These are phyloP conservation scores for Castanopsis chinensis DNA, from an alignment of 306 rosid genomes.

Conservation along the genomic window DNA sequence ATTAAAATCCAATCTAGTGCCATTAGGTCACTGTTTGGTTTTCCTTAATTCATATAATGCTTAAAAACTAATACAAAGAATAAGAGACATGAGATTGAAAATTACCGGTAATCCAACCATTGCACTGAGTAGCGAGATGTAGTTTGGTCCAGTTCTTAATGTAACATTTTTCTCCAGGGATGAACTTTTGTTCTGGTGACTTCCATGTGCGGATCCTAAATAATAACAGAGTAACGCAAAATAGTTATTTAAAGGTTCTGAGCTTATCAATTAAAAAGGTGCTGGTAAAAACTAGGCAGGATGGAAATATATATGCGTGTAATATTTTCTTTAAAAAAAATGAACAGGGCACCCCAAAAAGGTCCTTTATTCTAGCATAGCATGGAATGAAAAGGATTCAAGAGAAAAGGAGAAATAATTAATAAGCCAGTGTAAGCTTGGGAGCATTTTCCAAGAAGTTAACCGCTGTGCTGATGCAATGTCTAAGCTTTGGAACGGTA, in stretches of 20 bases:
- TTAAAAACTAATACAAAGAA: background rate
- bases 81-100: constrained; percentile 16
- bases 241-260: background rate
- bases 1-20: background rate
- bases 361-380: background rate
- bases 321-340: background rate
- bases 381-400: background rate
- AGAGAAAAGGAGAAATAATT: background rate
- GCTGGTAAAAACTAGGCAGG: background rate
- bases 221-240: constrained; percentile 11
- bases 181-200: constrained; percentile 28
- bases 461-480: too few relatives aligned
- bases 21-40: background rate
- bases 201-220: constrained; percentile 79
- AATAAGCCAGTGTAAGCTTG: background rate
- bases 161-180: constrained; percentile 35
- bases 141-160: constrained; percentile 51
- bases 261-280: background rate
- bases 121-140: constrained; percentile 77
- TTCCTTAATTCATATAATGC: background rate
- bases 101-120: constrained; percentile 85
- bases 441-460: too few relatives aligned
- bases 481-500: too few relatives aligned
- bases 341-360: background rate
- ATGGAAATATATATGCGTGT: background rate